Evolutionary conservation across 805 yeast species (phyloP), one percentile per base, ranked within the genome.

Genomic region (Wickerhamiella vanderwaltii): DNA sequence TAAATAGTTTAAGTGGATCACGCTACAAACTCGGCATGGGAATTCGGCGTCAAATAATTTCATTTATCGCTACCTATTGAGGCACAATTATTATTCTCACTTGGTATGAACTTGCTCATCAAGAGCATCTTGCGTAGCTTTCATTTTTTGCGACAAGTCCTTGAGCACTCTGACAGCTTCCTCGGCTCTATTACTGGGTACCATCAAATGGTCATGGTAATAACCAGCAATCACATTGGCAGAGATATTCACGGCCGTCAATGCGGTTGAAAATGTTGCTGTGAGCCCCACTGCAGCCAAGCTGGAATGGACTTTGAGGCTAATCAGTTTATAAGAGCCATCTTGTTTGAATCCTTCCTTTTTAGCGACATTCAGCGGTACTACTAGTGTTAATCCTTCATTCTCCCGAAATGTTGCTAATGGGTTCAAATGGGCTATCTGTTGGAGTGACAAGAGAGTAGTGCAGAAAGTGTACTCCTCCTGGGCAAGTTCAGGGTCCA

Each of bases 201-300:
- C 23, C 17, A 18, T 11, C 12, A 31, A 17, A 18, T 31, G 35
- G 23, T 31, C 35, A 12, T 31, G 35, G n/a, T 31, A 23, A 15
- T 31, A 31, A n/a, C 35, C 35, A 6, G 35, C 35, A n/a, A 31
- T 23, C n/a, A 31, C 35, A 31, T 31, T 31, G 16, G 23, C 35
- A 31, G 24, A 18, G 35, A 31, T 31, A 6, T 23, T 23, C 11
- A 11, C 24, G 15, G 17, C 12, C 24, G 24, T 23, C 6, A 31
- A 23, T n/a, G 35, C 35, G 19, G 35, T 31, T 13, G 24, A 18
- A 23, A 31, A 17, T 18, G 19, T 15, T 11, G 35, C 22, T 18
- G 35, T 31, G 23, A 31, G 19, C 23, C 24, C 23, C 4, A 31
- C 35, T 23, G 19, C 12, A n/a, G 17, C 23, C 4, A 31, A 23